Evolutionary conservation across 768 basidiomycete species (phyloP), one percentile per base, ranked within the genome.

Genomic region (Rhodotorula diobovata): DNA sequence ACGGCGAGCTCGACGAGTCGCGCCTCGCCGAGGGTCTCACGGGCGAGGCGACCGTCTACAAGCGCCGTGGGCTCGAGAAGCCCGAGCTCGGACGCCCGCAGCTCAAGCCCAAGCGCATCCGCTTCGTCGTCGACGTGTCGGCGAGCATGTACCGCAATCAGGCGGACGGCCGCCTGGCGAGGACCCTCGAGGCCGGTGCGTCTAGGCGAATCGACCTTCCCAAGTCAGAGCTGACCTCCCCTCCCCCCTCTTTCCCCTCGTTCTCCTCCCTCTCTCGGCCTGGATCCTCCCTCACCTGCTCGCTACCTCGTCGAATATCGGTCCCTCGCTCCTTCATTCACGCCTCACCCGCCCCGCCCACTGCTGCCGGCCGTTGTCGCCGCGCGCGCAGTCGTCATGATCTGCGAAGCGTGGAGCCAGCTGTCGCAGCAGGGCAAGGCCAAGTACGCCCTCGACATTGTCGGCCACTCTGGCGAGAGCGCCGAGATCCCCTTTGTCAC

Each of bases 41-140:
- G 2, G 72, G 72, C 21, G 72, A 74, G 41, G 32, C 57, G 45
- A 63, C 61, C 20, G 57, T 74, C 20, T 74, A 74, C 68, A 70
- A 70, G 53, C 50, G 68, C 1, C 55, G 72, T 1, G 68, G 65
- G 9, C 21, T 37, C 23, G 72, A 74, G 61, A 70, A 74, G 66
- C 72, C 72, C 30, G 72, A 74, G 21, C 35, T 70, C 4, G 72
- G 72, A 4, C 54, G 43, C 21, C 72, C 68, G 28, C 72, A 74
- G 34, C 68, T 74, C 35, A 74, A 70, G 55, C 72, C 72, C 2
- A 74, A 74, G 53, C 65, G 72, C 2, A 67, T 74, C 23, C 65
- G 72, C 20, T 70, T 74, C 55, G 61, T 74, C 20, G 63, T 74
- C 21, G 72, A 74, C 59, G 55, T 70, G 18, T 60, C 56, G 7